Conservation (phyloP, 2,329 filamentous ascomycete genomes). For the Claviceps humidiphila region DNA sequence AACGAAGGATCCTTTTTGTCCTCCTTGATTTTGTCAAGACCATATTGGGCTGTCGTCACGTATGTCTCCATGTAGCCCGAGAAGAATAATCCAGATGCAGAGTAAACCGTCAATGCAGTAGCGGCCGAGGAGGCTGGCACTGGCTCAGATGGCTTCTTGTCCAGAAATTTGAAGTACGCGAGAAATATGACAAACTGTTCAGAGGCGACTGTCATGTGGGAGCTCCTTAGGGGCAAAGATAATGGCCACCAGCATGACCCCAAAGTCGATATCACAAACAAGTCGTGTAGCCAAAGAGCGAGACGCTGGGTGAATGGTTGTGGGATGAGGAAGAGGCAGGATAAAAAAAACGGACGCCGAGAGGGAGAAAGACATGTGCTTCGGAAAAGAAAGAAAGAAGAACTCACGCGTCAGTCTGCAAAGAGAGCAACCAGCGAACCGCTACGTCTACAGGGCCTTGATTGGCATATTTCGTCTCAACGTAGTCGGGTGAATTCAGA, state of each 20-base stretch:
- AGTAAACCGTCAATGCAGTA: neutral
- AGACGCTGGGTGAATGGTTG: constrained; percentile 5
- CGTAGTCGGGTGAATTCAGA: constrained; percentile 1
- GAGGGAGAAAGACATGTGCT: neutral
- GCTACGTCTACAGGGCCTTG: constrained; percentile 26
- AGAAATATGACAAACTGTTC: constrained; percentile 1
- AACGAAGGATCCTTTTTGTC: constrained; percentile 25
- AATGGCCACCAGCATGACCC: constrained; percentile 7
- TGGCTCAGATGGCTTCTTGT: neutral
- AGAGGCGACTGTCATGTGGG: neutral
- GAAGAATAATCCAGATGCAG: neutral
- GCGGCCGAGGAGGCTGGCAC: neutral
- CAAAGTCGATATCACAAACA: constrained; percentile 6
- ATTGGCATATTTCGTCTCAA: constrained; percentile 10
- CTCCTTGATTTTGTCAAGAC: constrained; percentile 14
- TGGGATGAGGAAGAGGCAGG: neutral
- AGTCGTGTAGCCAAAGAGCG: constrained; percentile 3
- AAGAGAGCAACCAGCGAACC: constrained; percentile 21
- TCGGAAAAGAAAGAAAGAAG: constrained; percentile 7
- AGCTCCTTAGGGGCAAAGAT: constrained; percentile 3
- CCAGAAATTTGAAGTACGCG: neutral
- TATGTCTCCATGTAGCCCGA: neutral
- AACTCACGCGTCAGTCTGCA: constrained; percentile 19
- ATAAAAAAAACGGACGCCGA: neutral
- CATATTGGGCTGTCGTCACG: constrained; percentile 10